phyloP scores from a whole-genome alignment of 345 rosid genomes.

The Camelina sativa region DNA sequence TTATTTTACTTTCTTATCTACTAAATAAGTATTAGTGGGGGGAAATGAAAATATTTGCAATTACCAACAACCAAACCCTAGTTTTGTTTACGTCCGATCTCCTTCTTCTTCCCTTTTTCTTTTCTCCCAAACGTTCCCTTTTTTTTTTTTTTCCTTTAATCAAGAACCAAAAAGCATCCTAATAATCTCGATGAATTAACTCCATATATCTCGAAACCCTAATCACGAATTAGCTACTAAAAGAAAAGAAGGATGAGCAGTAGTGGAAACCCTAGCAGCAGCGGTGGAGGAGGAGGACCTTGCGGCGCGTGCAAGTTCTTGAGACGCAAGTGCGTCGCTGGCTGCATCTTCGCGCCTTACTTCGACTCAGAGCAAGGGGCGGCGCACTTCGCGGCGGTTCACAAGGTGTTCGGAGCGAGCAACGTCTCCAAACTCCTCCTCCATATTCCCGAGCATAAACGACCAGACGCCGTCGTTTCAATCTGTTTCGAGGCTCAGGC shows the following conservation, averaged over 20 bases:
- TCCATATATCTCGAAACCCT: conserved; percentile 18
- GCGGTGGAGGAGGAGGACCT: conserved; percentile 62
- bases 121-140: conserved; percentile 31
- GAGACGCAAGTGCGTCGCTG: conserved; percentile 74
- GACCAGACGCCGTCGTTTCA: conserved; percentile 71
- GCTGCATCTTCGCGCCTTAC: conserved; percentile 82
- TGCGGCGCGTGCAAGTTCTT: conserved; percentile 93
- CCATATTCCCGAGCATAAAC: conserved; percentile 60
- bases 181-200: conserved; percentile 22
- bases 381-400: conserved; percentile 83
- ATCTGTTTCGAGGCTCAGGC: conserved; percentile 82
- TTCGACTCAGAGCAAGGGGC: conserved; percentile 87
- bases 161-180: not conserved
- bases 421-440: conserved; percentile 82
- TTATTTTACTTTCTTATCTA: conserved; percentile 10
- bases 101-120: conserved; percentile 29
- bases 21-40: conserved; percentile 7
- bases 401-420: conserved; percentile 89
- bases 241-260: conserved; percentile 32
- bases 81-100: conserved; percentile 37
- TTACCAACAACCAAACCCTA: conserved; percentile 43
- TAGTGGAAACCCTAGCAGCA: conserved; percentile 48
- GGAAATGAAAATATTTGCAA: conserved; percentile 22
- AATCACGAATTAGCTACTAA: conserved; percentile 22
- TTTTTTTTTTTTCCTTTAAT: not conserved